Evolutionary conservation across 2,329 filamentous ascomycete species (phyloP).

Genomic region (Penicillium griseofulvum): DNA sequence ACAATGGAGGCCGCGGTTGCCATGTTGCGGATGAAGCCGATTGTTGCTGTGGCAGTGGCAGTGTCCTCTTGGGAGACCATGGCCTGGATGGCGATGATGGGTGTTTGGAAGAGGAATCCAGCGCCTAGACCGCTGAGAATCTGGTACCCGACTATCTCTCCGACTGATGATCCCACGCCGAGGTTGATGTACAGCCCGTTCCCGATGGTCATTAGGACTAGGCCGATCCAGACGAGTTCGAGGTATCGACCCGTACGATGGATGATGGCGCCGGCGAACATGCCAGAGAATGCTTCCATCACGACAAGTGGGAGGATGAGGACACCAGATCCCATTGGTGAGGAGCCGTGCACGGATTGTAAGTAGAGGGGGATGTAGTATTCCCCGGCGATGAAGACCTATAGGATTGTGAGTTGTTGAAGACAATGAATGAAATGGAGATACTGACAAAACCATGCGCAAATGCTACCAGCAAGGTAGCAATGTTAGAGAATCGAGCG

Average conservation of each 20-base stretch:
- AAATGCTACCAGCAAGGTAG: conserved; percentile 52
- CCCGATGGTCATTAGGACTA: conserved; percentile 45
- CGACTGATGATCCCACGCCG: conserved; percentile 35
- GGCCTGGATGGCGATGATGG: conserved; percentile 57
- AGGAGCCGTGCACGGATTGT: conserved; percentile 63
- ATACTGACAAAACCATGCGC: conserved; percentile 46
- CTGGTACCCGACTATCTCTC: conserved; percentile 49
- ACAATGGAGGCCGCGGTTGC: conserved; percentile 68
- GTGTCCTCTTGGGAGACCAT: conserved; percentile 50
- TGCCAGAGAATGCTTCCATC: conserved; percentile 45
- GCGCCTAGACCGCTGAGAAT: conserved; percentile 52
- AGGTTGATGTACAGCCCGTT: conserved; percentile 50
- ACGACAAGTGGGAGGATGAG: conserved; percentile 62
- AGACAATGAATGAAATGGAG: not conserved
- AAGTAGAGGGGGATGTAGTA: conserved; percentile 75
- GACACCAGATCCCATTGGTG: conserved; percentile 57
- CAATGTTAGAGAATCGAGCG: conserved; percentile 54
- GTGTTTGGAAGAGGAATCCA: conserved; percentile 54
- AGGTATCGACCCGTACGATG: conserved; percentile 51
- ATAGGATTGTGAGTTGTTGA: conserved; percentile 19
- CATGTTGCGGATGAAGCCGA: conserved; percentile 62
- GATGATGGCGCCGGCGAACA: conserved; percentile 50
- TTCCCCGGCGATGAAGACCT: conserved; percentile 63
- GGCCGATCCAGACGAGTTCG: conserved; percentile 48
- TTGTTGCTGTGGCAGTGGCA: conserved; percentile 52